phyloP scores from a whole-genome alignment of 176 grass and related monocot genomes.

The Puccinellia tenuiflora region DNA sequence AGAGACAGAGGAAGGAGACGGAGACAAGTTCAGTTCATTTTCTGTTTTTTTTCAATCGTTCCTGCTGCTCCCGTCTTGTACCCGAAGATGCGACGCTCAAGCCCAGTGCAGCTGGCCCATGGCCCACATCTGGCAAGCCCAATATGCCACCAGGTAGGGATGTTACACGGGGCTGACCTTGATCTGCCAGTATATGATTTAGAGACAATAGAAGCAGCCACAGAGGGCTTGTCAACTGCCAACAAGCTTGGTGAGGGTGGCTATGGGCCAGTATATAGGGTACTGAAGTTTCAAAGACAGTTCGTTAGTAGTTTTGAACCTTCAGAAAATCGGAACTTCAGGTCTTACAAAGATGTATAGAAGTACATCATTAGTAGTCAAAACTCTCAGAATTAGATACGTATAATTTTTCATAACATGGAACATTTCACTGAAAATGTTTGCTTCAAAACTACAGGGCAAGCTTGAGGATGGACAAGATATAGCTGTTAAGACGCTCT shows the following conservation, averaged over 20 bases:
- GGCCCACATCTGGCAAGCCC: no score
- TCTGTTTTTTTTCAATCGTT: no score
- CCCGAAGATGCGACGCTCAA: no score
- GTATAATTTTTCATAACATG: background rate
- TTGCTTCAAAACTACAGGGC: slow-evolving; percentile 36
- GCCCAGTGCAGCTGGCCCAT: no score
- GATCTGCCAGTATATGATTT: slow-evolving; percentile 53
- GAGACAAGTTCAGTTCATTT: no score
- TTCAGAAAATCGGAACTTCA: background rate
- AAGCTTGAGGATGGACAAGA: slow-evolving; percentile 56
- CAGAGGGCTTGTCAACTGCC: slow-evolving; percentile 33
- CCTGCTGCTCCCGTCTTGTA: no score
- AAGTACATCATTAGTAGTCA: background rate
- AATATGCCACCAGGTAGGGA: no score
- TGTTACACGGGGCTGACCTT: slow-evolving; percentile 35
- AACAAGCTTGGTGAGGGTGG: slow-evolving; percentile 75
- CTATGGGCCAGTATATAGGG: slow-evolving; percentile 66
- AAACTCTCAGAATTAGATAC: background rate
- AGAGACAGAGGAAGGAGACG: no score
- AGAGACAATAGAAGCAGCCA: slow-evolving; percentile 36
- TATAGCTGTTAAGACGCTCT: slow-evolving; percentile 77
- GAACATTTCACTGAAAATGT: background rate
- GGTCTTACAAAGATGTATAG: background rate
- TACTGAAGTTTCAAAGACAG: slow-evolving; percentile 1
- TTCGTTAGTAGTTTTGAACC: background rate